Base-by-base conservation (phyloP, 192 early-diverging fungal genomes). In the Coemansia sp. region DNA sequence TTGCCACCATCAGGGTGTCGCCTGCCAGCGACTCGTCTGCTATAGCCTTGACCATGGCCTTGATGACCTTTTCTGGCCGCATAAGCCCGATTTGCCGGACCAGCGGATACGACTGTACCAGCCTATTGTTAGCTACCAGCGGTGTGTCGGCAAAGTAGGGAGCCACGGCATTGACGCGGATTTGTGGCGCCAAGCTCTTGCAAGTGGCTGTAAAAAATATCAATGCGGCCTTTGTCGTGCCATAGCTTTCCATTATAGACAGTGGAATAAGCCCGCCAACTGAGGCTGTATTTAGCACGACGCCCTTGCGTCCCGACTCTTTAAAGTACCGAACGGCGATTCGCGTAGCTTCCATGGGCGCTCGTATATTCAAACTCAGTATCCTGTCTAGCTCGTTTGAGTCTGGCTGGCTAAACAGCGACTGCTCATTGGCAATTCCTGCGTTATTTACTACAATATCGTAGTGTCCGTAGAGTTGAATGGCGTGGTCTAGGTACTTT, bases 221-320 rank as follows among this genome's bases (percentile, higher is more conserved):
- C 20, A 93, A 85, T n/a, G 84, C 93, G 5, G 85, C 88, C 67
- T 94, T 94, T 25, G 89, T 89, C 1, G 91, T 89, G 25, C 87
- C 87, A 68, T 94, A 94, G 51, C 89, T 87, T 19, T 91, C 90
- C 70, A 90, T 88, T 31, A 73, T 43, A 2, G 82, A 68, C 22
- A 87, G 63, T 0, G 86, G 84, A 36, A 82, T 61, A 0, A 90
- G 59, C 0, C 91, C 93, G 0, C 91, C 91, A 19, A 92, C 77
- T 2, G 90, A 92, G 0, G 93, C 90, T 1, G 89, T 90, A 61
- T 92, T 95, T 22, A 94, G 60, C 10, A 92, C 82, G 6, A 89
- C 85, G 1, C 90, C 92, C 29, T 57, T 53, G 7, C 82, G 78
- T 6, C 77, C 60, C 1, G 71, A 74, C 4, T 82, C 69, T 20